These are phyloP conservation scores for Nissolia schottii DNA, from an alignment of 306 rosid genomes.

Conservation along the genomic window DNA sequence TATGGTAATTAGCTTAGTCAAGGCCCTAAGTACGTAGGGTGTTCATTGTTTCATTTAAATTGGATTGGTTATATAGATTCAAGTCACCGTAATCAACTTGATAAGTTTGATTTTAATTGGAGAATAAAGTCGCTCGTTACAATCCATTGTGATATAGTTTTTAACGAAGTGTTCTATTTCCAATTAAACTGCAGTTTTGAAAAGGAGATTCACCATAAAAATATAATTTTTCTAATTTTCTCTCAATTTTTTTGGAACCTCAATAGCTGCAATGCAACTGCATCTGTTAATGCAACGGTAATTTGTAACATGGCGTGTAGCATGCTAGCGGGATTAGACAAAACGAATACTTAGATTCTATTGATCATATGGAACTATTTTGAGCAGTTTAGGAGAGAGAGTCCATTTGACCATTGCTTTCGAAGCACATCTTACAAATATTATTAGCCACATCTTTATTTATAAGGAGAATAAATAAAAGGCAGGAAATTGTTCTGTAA, in stretches of 20 bases:
- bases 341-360: no score
- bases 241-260: no score
- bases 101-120: background rate
- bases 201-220: no score
- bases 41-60: background rate
- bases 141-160: background rate
- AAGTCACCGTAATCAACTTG: background rate
- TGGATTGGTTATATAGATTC: background rate
- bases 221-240: no score
- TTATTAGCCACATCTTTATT: no score
- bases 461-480: no score
- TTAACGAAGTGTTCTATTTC: background rate
- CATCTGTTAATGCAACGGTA: no score
- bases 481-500: no score
- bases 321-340: no score
- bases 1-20: background rate
- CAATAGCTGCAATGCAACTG: no score
- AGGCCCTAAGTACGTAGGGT: background rate
- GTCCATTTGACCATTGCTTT: background rate
- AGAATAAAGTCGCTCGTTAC: background rate
- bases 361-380: background rate
- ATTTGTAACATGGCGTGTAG: no score
- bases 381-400: background rate
- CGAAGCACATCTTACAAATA: no score
- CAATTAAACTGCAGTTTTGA: background rate